Conservation (phyloP, 441 rosid species). For the Pelargonium australe region DNA sequence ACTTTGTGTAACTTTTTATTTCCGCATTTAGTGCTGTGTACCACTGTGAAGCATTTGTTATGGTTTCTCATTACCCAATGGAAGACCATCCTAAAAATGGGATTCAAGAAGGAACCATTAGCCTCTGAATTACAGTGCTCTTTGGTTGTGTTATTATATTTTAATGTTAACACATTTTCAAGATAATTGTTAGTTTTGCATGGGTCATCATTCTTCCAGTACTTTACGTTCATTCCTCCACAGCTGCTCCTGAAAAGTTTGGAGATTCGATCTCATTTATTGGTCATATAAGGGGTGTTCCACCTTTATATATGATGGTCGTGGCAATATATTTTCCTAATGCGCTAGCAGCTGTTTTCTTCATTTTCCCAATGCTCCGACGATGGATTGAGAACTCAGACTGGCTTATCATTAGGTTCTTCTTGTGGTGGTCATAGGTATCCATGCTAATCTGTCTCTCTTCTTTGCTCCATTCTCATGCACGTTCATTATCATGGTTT, state of each 20-base stretch:
- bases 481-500: conserved; percentile 9
- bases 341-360: conserved; percentile 65
- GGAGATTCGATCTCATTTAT: conserved; percentile 49
- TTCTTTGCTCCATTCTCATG: not conserved
- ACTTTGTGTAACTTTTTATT: not conserved
- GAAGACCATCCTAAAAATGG: not conserved
- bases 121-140: not conserved
- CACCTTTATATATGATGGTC: conserved; percentile 72
- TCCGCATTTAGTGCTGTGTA: not conserved
- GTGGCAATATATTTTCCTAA: conserved; percentile 73
- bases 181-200: conserved; percentile 64
- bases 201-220: conserved; percentile 78
- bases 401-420: conserved; percentile 81
- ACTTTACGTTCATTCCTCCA: conserved; percentile 53
- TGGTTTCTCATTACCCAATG: not conserved
- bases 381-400: conserved; percentile 97
- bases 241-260: conserved; percentile 37
- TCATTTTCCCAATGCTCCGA: conserved; percentile 89
- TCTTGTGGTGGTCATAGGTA: conserved; percentile 99
- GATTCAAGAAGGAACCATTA: not conserved
- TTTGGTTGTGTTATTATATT: not conserved
- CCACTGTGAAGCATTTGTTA: not conserved
- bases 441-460: conserved; percentile 9
- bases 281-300: conserved; percentile 59
- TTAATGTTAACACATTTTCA: conserved; percentile 27